These are phyloP conservation scores for Jacaranda mimosifolia DNA, from an alignment of 257 asterid species.

Conservation along the genomic window DNA sequence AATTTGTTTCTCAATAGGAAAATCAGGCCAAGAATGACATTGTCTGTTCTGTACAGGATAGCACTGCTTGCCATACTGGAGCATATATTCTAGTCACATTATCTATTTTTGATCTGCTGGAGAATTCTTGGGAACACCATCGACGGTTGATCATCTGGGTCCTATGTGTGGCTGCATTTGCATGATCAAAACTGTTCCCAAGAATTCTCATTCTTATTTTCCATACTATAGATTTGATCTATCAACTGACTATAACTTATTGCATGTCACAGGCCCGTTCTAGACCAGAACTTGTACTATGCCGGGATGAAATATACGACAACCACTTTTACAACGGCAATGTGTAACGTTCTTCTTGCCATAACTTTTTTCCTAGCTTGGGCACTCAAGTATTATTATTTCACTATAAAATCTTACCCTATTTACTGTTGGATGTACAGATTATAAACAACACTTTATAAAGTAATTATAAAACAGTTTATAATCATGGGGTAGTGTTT, in stretches of 20 bases:
- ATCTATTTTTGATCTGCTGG: no score
- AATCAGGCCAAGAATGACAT: slow-evolving; percentile 80
- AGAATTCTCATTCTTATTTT: no score
- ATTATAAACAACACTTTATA: no score
- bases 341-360: slow-evolving; percentile 81
- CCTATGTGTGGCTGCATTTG: no score
- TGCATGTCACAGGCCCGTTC: slow-evolving; percentile 61
- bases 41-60: slow-evolving; percentile 62
- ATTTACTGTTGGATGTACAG: no score
- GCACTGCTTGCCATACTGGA: slow-evolving; percentile 64
- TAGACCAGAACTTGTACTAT: slow-evolving; percentile 74
- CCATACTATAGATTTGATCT: not conserved
- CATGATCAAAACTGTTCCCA: no score
- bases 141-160: not conserved
- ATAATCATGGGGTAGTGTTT: no score
- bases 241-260: not conserved
- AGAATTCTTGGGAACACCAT: no score
- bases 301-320: slow-evolving; percentile 70
- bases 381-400: slow-evolving; percentile 57
- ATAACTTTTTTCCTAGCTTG: slow-evolving; percentile 79
- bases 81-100: slow-evolving; percentile 46
- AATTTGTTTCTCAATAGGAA: slow-evolving; percentile 57
- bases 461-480: no score
- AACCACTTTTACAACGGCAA: slow-evolving; percentile 68
- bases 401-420: not conserved